Evolutionary conservation across 176 grass and related monocot species (phyloP).

Genomic region (Coix lacrymajobi): DNA sequence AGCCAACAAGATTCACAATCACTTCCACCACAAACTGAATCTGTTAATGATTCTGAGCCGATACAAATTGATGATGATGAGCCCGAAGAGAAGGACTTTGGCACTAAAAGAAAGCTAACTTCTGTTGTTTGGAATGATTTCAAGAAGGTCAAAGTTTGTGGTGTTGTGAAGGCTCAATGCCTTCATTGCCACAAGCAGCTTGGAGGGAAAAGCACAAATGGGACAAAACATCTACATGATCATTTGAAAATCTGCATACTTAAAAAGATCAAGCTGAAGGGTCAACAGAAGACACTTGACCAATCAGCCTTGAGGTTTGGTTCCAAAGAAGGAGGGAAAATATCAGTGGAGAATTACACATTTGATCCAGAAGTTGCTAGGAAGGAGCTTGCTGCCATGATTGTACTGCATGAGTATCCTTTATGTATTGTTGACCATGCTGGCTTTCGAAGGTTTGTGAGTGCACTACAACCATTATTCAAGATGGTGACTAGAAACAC

Average conservation of each 20-base stretch:
- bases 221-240: neutral
- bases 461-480: neutral
- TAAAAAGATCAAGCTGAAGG: neutral
- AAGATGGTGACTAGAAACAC: neutral
- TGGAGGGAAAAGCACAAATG: neutral
- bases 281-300: neutral
- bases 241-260: neutral
- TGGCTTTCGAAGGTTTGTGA: neutral
- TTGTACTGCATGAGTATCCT: neutral
- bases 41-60: neutral
- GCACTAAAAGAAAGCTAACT: neutral
- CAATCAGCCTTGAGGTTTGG: neutral
- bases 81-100: neutral
- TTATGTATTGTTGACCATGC: neutral
- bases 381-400: too few relatives aligned
- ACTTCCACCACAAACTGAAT: neutral
- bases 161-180: neutral
- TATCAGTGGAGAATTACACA: neutral
- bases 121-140: neutral
- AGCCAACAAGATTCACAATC: neutral
- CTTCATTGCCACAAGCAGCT: neutral
- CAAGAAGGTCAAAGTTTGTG: neutral
- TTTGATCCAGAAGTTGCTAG: neutral
- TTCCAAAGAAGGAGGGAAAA: neutral
- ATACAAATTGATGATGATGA: neutral